A percentile compares a stretch with the other conserved stretches of the same genome.
These are phyloP conservation scores for Malus hybrid DNA, from an alignment of 331 rosid species.

Conservation along the genomic window DNA sequence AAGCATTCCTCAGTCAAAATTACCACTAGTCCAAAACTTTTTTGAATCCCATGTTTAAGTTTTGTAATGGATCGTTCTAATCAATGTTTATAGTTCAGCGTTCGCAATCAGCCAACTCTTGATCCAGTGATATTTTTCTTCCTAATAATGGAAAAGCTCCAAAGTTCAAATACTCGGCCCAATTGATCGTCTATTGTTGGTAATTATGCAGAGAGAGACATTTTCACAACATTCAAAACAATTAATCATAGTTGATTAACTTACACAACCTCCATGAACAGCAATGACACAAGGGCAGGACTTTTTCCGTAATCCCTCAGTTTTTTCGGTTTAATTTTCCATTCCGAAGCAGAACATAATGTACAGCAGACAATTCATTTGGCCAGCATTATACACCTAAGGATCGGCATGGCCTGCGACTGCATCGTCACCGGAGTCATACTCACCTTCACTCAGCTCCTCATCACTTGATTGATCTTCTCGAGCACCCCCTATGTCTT, in stretches of 20 bases:
- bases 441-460: constrained; percentile 75
- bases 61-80: not conserved
- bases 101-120: not conserved
- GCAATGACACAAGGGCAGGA: constrained; percentile 16
- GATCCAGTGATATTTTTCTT: not conserved
- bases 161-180: not conserved
- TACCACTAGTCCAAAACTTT: no score
- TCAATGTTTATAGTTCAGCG: not conserved
- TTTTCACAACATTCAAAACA: constrained; percentile 13
- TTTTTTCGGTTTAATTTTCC: constrained; percentile 20
- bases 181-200: not conserved
- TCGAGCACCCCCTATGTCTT: constrained; percentile 46
- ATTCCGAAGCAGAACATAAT: constrained; percentile 20
- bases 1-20: no score
- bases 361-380: constrained; percentile 24
- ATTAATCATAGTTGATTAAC: constrained; percentile 34
- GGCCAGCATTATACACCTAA: constrained; percentile 20
- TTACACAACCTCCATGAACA: constrained; percentile 31
- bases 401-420: constrained; percentile 73
- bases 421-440: constrained; percentile 59
- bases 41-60: not conserved
- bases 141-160: not conserved
- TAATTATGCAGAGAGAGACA: not conserved
- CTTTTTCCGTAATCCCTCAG: constrained; percentile 20
- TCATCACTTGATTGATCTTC: constrained; percentile 71